These are phyloP conservation scores for Cyclocybe aegerita DNA, from an alignment of 768 basidiomycete species.

Conservation along the genomic window DNA sequence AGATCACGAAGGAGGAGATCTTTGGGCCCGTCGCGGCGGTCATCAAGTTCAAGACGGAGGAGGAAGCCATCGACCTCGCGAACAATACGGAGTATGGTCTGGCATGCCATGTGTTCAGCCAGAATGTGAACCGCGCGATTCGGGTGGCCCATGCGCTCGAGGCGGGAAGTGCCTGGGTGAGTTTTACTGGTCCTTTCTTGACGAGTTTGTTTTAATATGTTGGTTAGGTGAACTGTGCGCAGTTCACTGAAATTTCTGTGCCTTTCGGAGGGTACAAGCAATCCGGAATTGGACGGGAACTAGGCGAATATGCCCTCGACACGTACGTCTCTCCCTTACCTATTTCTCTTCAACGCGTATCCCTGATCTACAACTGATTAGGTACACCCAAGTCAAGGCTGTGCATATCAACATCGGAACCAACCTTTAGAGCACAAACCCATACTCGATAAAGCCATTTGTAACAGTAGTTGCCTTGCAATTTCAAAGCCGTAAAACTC, in stretches of 20 bases:
- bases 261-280: conserved; percentile 79
- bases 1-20: conserved; percentile 71
- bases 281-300: conserved; percentile 68
- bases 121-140: conserved; percentile 66
- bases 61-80: conserved; percentile 57
- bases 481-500: no score
- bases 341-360: neutral
- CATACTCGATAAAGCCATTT: no score
- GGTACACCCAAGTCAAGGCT: conserved; percentile 59
- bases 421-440: neutral
- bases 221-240: conserved; percentile 41
- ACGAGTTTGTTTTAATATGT: neutral
- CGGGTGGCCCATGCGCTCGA: conserved; percentile 64
- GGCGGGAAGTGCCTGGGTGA: conserved; percentile 77
- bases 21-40: conserved; percentile 79
- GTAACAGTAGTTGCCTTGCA: no score
- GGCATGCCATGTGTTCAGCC: conserved; percentile 74
- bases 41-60: conserved; percentile 70
- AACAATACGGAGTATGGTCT: conserved; percentile 83
- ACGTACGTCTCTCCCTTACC: conserved; percentile 35
- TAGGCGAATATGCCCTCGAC: conserved; percentile 61
- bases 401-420: conserved; percentile 58
- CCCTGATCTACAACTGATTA: conserved; percentile 13
- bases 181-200: conserved; percentile 49
- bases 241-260: conserved; percentile 43